A percentile compares a stretch with the other conserved stretches of the same genome.
These are phyloP conservation scores for Stephania japonica DNA, from an alignment of 164 flowering plant genomes.

Conservation along the genomic window DNA sequence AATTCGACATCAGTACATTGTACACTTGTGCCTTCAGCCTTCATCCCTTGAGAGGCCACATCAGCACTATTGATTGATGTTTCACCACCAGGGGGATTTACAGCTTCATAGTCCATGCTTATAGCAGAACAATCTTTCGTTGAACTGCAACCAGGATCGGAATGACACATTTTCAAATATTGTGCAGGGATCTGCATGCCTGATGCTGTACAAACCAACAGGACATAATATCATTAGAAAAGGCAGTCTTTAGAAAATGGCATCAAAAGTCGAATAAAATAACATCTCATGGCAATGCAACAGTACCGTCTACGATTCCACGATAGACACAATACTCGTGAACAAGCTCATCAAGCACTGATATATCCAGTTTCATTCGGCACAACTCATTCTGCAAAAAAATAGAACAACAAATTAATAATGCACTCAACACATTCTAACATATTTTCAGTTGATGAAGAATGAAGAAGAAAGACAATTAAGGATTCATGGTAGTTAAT, in stretches of 20 bases:
- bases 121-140: constrained; percentile 29
- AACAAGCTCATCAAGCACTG: constrained; percentile 85
- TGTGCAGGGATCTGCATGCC: constrained; percentile 26
- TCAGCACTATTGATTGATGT: constrained; percentile 29
- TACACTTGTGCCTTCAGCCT: constrained; percentile 27
- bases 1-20: constrained; percentile 45
- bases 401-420: background rate
- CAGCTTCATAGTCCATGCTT: constrained; percentile 32
- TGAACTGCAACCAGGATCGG: constrained; percentile 34
- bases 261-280: background rate
- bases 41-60: constrained; percentile 30
- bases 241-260: background rate
- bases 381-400: constrained; percentile 78
- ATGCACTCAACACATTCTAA: background rate
- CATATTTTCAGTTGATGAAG: background rate
- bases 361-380: constrained; percentile 69
- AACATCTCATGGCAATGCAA: constrained; percentile 31
- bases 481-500: background rate
- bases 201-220: constrained; percentile 19
- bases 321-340: constrained; percentile 91
- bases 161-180: constrained; percentile 21
- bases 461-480: background rate
- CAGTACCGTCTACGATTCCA: constrained; percentile 72
- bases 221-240: constrained; percentile 2
- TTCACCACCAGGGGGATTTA: constrained; percentile 49